Evolutionary conservation across 179 eudicot genomes (phyloP).

Genomic region (Drosera spatulata): DNA sequence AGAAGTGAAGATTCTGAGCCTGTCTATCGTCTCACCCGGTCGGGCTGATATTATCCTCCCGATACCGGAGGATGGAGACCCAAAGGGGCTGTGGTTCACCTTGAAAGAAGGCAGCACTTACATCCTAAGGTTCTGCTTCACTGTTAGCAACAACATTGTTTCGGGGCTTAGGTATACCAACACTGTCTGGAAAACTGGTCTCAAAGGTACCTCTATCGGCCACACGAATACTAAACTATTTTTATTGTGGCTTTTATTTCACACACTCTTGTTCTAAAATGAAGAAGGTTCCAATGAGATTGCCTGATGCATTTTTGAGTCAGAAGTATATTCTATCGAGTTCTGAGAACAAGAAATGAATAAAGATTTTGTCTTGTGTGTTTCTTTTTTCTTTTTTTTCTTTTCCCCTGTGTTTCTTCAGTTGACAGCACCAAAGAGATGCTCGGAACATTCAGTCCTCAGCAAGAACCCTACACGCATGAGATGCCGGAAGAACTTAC

Average conservation of each 20-base stretch:
- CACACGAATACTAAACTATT: neutral
- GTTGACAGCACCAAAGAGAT: conserved; percentile 72
- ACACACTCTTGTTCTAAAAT: neutral
- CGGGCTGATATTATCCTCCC: conserved; percentile 25
- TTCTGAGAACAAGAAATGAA: neutral
- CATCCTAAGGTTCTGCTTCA: conserved; percentile 25
- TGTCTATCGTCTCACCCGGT: conserved; percentile 28
- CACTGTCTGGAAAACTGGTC: conserved; percentile 1
- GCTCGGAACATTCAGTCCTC: conserved; percentile 92
- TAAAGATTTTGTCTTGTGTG: neutral
- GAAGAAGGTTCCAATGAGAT: neutral
- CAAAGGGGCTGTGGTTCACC: conserved; percentile 35
- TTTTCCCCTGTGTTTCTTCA: conserved; percentile 5
- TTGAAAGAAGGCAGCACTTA: conserved; percentile 7
- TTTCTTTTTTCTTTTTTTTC: neutral
- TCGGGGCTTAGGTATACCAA: conserved; percentile 33
- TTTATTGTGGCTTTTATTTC: neutral
- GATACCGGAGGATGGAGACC: conserved; percentile 19
- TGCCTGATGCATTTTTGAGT: no score
- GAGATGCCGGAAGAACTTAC: conserved; percentile 69
- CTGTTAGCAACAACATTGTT: conserved; percentile 32
- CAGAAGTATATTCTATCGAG: neutral
- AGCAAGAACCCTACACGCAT: conserved; percentile 62
- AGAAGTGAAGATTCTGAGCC: conserved; percentile 19
- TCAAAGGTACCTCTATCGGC: conserved; percentile 20